Conservation (phyloP, 352 stramenopile genomes). For the Phytopythium kandeliae region DNA sequence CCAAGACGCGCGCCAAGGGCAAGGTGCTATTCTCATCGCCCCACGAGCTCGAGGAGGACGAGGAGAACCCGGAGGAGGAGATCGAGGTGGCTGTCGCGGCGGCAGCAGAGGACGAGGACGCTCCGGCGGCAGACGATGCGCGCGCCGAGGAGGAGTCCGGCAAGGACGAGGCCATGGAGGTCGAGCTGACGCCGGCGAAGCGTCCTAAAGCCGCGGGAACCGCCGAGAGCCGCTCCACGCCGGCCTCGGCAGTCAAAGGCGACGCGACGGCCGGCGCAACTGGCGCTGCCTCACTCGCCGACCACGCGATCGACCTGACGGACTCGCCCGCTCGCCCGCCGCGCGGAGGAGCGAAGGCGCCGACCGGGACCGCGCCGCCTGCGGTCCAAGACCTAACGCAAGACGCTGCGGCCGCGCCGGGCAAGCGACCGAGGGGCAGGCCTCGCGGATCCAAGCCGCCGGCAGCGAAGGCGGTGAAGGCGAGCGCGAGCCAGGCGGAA, state of each 20-base stretch:
- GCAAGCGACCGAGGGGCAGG: slow-evolving; percentile 3
- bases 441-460: slow-evolving; percentile 5
- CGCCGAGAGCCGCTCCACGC: not conserved
- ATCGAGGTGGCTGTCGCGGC: not conserved
- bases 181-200: not conserved
- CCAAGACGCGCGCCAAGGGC: slow-evolving; percentile 14
- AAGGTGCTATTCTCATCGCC: slow-evolving; percentile 25
- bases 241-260: not conserved
- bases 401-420: not conserved
- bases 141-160: not conserved
- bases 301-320: slow-evolving; percentile 16
- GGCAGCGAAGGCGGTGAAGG: slow-evolving; percentile 14
- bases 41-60: slow-evolving; percentile 19
- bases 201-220: not conserved
- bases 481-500: slow-evolving; percentile 11
- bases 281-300: not conserved
- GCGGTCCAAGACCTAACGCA: slow-evolving; percentile 4
- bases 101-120: not conserved
- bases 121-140: not conserved
- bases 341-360: slow-evolving; percentile 3
- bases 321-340: slow-evolving; percentile 2
- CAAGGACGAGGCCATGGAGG: not conserved
- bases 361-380: slow-evolving; percentile 1
- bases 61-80: slow-evolving; percentile 9
- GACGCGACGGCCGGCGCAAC: not conserved